phyloP scores from a whole-genome alignment of 2,329 filamentous ascomycete genomes.

The Pseudofabraea citricarpa region DNA sequence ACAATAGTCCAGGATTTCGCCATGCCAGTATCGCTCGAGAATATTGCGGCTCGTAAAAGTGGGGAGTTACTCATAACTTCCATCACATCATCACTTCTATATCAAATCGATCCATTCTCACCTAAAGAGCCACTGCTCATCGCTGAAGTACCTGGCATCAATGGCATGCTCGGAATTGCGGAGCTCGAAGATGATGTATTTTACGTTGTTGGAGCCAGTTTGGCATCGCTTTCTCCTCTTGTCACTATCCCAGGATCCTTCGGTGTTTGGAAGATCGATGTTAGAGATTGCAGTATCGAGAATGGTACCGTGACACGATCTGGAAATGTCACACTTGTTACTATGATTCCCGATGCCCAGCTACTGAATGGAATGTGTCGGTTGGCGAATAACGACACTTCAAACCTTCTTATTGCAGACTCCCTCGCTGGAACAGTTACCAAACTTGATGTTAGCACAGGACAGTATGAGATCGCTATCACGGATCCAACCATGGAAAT shows the following conservation, averaged over 20 bases:
- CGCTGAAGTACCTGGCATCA: neutral
- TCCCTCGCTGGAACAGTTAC: neutral
- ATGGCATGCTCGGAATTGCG: neutral
- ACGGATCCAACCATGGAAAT: neutral
- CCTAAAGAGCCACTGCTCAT: neutral
- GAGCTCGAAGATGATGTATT: neutral
- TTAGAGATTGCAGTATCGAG: neutral
- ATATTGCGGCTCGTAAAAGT: neutral
- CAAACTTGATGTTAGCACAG: neutral
- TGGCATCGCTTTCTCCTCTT: no score
- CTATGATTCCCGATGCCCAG: neutral
- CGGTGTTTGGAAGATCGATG: neutral
- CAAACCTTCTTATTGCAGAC: neutral
- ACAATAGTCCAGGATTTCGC: neutral
- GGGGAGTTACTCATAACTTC: neutral
- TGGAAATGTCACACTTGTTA: neutral
- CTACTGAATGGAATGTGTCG: neutral
- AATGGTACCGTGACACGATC: neutral
- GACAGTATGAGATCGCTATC: neutral
- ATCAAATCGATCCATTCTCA: neutral
- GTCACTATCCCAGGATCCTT: neutral
- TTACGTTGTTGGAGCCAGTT: neutral
- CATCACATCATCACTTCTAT: neutral
- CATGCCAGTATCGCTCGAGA: neutral
- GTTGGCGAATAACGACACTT: neutral